Evolutionary conservation across 257 asterid genomes (phyloP), one percentile per base, ranked within the genome.

Genomic region (Solanum lignicaule): DNA sequence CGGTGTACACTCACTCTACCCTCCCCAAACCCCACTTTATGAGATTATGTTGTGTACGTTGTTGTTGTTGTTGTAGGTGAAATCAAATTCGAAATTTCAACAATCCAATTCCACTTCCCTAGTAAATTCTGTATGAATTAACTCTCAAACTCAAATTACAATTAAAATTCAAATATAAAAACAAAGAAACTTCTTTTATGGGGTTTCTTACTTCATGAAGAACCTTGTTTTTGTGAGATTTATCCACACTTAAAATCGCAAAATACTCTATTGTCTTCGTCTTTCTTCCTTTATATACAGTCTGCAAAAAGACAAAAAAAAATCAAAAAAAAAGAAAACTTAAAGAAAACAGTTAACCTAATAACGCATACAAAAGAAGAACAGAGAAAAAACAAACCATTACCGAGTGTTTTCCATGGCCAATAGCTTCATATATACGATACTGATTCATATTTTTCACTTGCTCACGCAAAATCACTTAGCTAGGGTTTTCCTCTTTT

Each of bases 401-500:
- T 93, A 94, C 98, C 93, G 95, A 94, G 88, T 91, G 92, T 84
- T 96, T 97, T 41, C 99, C 99, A 36, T 94, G 96, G 90, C 99
- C 99, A 33, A 33, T 33, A 33, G 99, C 98, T 93, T 96, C 98
- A 68, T 95, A 96, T 62, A 97, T 97, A 88, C 95, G 99, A 90
- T 95, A 97, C 88, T 97, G 98, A 90, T 36, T 36, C 39, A 36
- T 36, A 36, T 36, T 36, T 35, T 36, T 36, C 39, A 36, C 39
- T 36, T 36, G 79, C 74, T 21, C 35, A 20, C 23, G 75, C 16
- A 33, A 33, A 33, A 33, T 33, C 36, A 33, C 36, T 33, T 33
- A 33, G 36, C 36, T 33, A 33, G 36, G 36, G 36, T 33, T 33
- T 33, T 33, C 36, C 36, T 33, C 36, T 33, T 33, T 33, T 33